Evolutionary conservation across 129 eudicot species (phyloP), one percentile per base, ranked within the genome.

Genomic region (Calendula officinalis): DNA sequence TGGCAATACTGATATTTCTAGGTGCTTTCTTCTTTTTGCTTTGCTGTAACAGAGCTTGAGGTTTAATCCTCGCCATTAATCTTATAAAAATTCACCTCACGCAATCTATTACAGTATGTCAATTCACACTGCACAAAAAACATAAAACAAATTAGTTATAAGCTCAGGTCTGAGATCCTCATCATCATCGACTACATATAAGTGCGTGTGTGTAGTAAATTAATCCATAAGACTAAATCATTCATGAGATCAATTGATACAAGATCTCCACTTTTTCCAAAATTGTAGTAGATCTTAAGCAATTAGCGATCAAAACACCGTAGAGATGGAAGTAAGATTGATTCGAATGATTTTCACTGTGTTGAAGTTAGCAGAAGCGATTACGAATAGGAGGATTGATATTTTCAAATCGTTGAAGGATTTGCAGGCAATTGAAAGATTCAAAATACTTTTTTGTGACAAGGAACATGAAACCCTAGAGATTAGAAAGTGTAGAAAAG

Each of bases 1-100:
- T 91, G 42, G 83, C 56, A 48, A 68, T 50, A 58, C 90, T 80
- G 62, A 83, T 78, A 50, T 80, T 78, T 76, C 83, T 84, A 0
- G 96, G 96, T 13, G 81, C 94, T 71, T 87, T 87, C 82, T 91
- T 87, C 94, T 91, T 87, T 63, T 91, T 91, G 80, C 96, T 84
- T 77, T 91, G 96, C 67, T 75, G 98, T 59, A 87, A 62, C 69
- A 87, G 84, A 75, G 94, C 86, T 77, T 91, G 98, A 44, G 98
- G 96, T 77, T 39, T 94, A 56, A 94, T 94, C 79, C 83, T 89
- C 61, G 95, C 99, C 99, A 94, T 92, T 44, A 15, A 50, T 39
- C 74, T 75, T 66, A 32, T 45, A 55, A 0, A 73, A 38, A 58
- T 72, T 68, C 67, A 71, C 52, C 56, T 42, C 64, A 22, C 33